Conservation (phyloP, 805 yeast genomes). For the Yamadazyma nakazawae region DNA sequence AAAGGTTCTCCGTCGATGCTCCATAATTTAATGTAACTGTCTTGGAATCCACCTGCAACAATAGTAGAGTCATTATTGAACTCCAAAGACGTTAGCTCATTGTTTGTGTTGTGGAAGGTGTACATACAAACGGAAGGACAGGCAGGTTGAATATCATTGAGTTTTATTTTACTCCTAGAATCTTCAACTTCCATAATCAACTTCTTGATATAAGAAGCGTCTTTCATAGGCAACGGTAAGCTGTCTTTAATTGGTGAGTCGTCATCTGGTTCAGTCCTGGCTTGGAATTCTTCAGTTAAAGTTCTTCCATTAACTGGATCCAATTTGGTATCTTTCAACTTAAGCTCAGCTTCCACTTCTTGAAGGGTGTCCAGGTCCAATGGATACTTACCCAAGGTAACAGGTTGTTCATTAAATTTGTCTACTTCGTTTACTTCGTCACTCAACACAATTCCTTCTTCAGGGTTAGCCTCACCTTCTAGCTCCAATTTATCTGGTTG, state of each 20-base stretch:
- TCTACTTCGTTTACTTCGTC: conserved; percentile 49
- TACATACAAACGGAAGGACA: conserved; percentile 97
- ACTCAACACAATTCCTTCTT: conserved; percentile 50
- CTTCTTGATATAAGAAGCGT: conserved; percentile 73
- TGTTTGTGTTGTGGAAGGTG: conserved; percentile 93
- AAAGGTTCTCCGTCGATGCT: conserved; percentile 87
- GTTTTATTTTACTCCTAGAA: conserved; percentile 66
- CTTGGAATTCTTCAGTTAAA: conserved; percentile 37
- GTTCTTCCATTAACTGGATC: conserved; percentile 35
- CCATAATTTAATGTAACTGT: conserved; percentile 88
- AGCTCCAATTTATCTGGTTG: conserved; percentile 40
- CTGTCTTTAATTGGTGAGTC: conserved; percentile 73
- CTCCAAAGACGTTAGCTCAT: conserved; percentile 79
- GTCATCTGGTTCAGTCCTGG: conserved; percentile 47
- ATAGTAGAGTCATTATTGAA: conserved; percentile 85
- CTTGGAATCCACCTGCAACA: conserved; percentile 93
- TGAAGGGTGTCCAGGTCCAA: conserved; percentile 78
- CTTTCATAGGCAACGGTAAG: conserved; percentile 83
- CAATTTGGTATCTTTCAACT: conserved; percentile 55
- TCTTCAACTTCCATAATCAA: conserved; percentile 80
- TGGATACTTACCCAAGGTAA: conserved; percentile 81
- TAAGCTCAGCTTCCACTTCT: conserved; percentile 81
- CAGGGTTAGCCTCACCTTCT: conserved; percentile 48
- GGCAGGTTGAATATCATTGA: conserved; percentile 64
- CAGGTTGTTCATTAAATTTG: conserved; percentile 64